Evolutionary conservation across 176 grass and related monocot genomes (phyloP), one percentile per base, ranked within the genome.

Genomic region (Hsuehochloa calcarea): DNA sequence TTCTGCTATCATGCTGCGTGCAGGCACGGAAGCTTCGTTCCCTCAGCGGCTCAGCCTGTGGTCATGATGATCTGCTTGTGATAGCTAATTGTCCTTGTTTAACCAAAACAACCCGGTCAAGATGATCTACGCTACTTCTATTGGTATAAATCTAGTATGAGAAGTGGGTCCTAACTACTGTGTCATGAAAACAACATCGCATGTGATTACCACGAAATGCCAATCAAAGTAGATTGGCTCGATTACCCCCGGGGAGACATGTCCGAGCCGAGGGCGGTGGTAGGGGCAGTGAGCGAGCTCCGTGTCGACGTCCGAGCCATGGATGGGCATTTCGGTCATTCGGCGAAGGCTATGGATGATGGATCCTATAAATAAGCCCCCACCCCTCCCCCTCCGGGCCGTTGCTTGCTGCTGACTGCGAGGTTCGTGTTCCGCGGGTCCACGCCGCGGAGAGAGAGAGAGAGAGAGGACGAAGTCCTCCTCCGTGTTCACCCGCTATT

Each of bases 321-420:
- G 55, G 16, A 29, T 49, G 87, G 82, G 76, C 41, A 85, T 68
- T 85, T 23, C 49, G 2, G 87, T 89, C 75, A 89, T 89, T 89
- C 66, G 20, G 12, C 31, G 0, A 69, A 39, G 6, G 63, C 62
- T 27, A 20, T 35, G 23, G 68, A 85, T 89, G 61, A 20, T 35
- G 23, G 68, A 85, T 89, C 61, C 87, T 89, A 85, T 85, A 89
- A 85, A 89, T 89, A 0, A 20, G 51, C 13, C 40, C 59, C 77
- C 59, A 47, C 50, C 51, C 76, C 52, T 56, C 77, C 11, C 31
- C 68, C 40, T 70, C 51, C 69, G 11, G 39, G 50, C 76, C 61
- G 77, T 69, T 52, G 87, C n/a, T 85, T 54, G 51, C 51, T 1
- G 23, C 52, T 75, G 49, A 80, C 46, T 67, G 68, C 54, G 29